A percentile compares a stretch with the other conserved stretches of the same genome.
These are phyloP conservation scores for Aspergillus aculeatus DNA, from an alignment of 2,329 filamentous ascomycete genomes.

Conservation along the genomic window DNA sequence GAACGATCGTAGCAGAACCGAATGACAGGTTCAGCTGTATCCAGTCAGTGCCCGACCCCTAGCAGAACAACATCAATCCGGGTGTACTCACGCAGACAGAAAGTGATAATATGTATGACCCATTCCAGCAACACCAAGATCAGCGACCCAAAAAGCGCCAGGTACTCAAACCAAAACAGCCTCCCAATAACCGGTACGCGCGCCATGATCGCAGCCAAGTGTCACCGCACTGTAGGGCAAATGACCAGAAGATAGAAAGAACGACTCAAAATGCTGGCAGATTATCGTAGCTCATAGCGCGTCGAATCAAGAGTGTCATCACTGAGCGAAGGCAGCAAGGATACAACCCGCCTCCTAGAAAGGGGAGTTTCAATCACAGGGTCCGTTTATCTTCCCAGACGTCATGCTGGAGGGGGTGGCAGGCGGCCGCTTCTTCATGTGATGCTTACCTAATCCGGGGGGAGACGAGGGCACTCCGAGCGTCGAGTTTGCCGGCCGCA, in stretches of 20 bases:
- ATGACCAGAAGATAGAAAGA: neutral
- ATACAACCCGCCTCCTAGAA: neutral
- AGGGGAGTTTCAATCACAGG: neutral
- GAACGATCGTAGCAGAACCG: conserved; percentile 79
- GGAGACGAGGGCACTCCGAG: conserved; percentile 4
- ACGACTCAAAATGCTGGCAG: neutral
- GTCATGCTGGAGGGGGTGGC: conserved; percentile 7
- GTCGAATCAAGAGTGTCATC: neutral
- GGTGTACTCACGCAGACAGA: conserved; percentile 72
- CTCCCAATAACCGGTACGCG: conserved; percentile 64
- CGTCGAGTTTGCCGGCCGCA: conserved; percentile 15
- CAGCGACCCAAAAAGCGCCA: conserved; percentile 81
- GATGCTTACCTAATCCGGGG: conserved; percentile 36
- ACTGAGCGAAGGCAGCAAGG: neutral
- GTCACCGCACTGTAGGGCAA: neutral
- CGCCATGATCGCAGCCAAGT: conserved; percentile 44
- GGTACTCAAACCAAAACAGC: conserved; percentile 71
- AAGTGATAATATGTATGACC: conserved; percentile 78
- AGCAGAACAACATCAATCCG: neutral
- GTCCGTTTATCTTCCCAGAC: conserved; percentile 6
- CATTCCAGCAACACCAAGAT: conserved; percentile 78
- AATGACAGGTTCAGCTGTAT: conserved; percentile 72
- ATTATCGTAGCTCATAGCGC: neutral
- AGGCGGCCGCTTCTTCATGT: conserved; percentile 20
- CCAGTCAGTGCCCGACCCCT: conserved; percentile 19